A percentile compares a stretch with the other conserved stretches of the same genome.
Conservation (phyloP, 345 rosid genomes). For the Kernera saxatilis region DNA sequence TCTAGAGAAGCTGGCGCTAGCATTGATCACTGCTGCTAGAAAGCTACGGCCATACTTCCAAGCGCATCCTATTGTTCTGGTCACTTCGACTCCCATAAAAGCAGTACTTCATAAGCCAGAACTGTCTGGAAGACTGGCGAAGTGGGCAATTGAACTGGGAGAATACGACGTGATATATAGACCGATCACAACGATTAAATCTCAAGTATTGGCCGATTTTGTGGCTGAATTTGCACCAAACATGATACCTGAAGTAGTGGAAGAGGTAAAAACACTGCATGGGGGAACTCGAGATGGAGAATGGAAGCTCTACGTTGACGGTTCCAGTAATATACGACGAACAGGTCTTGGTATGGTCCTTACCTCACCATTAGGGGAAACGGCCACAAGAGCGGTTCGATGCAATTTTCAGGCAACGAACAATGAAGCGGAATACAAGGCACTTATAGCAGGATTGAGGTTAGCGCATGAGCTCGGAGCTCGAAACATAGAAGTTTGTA, state of each 20-base stretch:
- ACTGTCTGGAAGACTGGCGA: not conserved
- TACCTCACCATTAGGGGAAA: not conserved
- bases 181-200: not conserved
- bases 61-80: not conserved
- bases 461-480: not conserved
- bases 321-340: not conserved
- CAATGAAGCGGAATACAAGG: not conserved
- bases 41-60: not conserved
- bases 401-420: not conserved
- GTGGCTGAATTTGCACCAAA: not conserved
- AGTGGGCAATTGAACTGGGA: not conserved
- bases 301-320: not conserved
- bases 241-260: not conserved
- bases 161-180: not conserved
- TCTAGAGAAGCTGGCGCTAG: not conserved
- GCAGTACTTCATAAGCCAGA: not conserved
- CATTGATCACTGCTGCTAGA: not conserved
- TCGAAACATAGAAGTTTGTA: too few relatives aligned
- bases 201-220: not conserved
- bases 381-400: not conserved
- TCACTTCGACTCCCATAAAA: not conserved
- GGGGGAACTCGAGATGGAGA: not conserved
- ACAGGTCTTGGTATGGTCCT: not conserved
- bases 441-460: not conserved
- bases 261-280: not conserved